Evolutionary conservation across 2,329 filamentous ascomycete genomes (phyloP).

Genomic region (Cadophora sp.): DNA sequence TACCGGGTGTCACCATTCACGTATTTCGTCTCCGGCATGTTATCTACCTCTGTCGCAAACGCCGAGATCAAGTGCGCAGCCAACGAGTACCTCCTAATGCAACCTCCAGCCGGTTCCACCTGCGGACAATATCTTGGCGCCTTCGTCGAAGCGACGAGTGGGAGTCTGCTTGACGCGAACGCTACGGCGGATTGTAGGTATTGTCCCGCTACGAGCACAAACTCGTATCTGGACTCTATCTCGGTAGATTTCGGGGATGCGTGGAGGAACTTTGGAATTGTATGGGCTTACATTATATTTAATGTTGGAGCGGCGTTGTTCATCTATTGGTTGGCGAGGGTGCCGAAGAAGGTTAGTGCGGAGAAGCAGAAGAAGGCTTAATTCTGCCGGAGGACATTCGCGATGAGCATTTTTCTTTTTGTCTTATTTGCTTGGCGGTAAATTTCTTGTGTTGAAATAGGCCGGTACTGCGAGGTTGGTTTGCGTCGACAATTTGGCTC

Average conservation of each 20-base stretch:
- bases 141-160: slow-evolving; percentile 52
- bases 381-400: background rate
- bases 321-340: slow-evolving; percentile 57
- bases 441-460: background rate
- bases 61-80: slow-evolving; percentile 67
- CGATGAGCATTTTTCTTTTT: background rate
- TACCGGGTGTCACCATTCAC: slow-evolving; percentile 80
- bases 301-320: slow-evolving; percentile 58
- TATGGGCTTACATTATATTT: slow-evolving; percentile 63
- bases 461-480: background rate
- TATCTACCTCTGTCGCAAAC: slow-evolving; percentile 62
- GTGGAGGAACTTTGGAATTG: slow-evolving; percentile 72
- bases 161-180: slow-evolving; percentile 54
- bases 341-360: slow-evolving; percentile 46
- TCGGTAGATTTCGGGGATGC: slow-evolving; percentile 61
- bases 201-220: slow-evolving; percentile 58
- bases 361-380: slow-evolving; percentile 19
- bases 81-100: slow-evolving; percentile 71
- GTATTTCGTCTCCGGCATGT: slow-evolving; percentile 76
- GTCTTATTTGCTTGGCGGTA: background rate
- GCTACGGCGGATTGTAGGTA: slow-evolving; percentile 59
- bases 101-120: slow-evolving; percentile 61
- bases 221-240: slow-evolving; percentile 55
- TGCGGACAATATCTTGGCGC: slow-evolving; percentile 63
- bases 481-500: no score